Evolutionary conservation across 176 grass and related monocot species (phyloP), one percentile per base, ranked within the genome.

Genomic region (Coix lacrymajobi): DNA sequence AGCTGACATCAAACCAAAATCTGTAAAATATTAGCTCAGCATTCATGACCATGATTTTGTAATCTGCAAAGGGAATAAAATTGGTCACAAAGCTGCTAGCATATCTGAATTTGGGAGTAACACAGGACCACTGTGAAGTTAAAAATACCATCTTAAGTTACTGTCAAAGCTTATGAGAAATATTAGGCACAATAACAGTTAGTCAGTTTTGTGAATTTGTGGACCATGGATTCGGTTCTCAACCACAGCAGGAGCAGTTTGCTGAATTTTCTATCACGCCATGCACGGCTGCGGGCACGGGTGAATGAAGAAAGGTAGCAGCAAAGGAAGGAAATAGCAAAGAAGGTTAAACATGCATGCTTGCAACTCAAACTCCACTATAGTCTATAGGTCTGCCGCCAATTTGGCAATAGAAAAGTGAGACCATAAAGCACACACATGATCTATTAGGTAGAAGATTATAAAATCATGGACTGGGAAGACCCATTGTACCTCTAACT

Each of bases 171-270:
- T n/a, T n/a, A n/a, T n/a, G n/a, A n/a, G n/a, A n/a, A n/a, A n/a
- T n/a, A n/a, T n/a, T n/a, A n/a, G n/a, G n/a, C n/a, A n/a, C n/a
- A n/a, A n/a, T n/a, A n/a, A n/a, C n/a, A n/a, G n/a, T n/a, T n/a
- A n/a, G n/a, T n/a, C n/a, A n/a, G n/a, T n/a, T n/a, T n/a, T n/a
- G n/a, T n/a, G n/a, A n/a, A n/a, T n/a, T n/a, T n/a, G n/a, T n/a
- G 83, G 24, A 36, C 1, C 57, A 31, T 86, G 57, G 78, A 77
- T 86, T 89, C 57, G 81, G 73, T 72, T 71, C 65, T 63, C 40
- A 85, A 54, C 75, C 63, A 46, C 71, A 86, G 46, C 77, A 32
- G 73, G 83, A 86, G 78, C 73, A 77, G 83, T 45, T 86, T 86
- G 66, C 29, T 64, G 33, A 65, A 67, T 61, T 67, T 40, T 56